phyloP scores from a whole-genome alignment of 495 filamentous ascomycete genomes.

The Penicillium malachiteum region DNA sequence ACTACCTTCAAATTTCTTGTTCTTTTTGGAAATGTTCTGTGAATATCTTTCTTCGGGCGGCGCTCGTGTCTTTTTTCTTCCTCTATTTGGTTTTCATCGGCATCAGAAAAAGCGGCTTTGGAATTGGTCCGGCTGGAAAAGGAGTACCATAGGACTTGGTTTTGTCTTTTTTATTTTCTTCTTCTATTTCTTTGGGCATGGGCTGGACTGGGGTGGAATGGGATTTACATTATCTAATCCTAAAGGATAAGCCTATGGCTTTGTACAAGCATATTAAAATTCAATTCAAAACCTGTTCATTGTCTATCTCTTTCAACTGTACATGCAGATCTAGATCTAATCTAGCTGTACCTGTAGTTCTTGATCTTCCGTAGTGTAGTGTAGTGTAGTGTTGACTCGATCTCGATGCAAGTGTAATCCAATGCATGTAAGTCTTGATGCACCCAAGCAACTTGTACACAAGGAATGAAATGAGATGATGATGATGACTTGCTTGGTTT shows the following conservation, averaged over 20 bases:
- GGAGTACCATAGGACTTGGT: conserved; percentile 15
- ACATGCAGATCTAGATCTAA: no score
- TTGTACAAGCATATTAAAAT: conserved; percentile 23
- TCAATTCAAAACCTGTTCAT: no score
- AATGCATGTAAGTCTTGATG: no score
- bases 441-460: no score
- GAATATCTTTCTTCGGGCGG: conserved; percentile 30
- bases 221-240: conserved; percentile 19
- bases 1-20: conserved; percentile 4
- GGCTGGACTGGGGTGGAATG: conserved; percentile 1
- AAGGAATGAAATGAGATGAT: background rate
- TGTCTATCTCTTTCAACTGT: no score
- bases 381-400: no score
- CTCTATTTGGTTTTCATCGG: conserved; percentile 10
- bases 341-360: no score
- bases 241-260: conserved; percentile 24
- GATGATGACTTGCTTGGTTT: conserved; percentile 14
- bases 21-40: conserved; percentile 18
- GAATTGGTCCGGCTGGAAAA: conserved; percentile 18
- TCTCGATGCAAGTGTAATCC: no score
- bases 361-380: no score
- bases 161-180: conserved; percentile 11
- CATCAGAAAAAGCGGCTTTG: conserved; percentile 24
- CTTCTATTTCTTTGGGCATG: conserved; percentile 13
- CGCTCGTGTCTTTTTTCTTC: conserved; percentile 22